Evolutionary conservation across 176 grass and related monocot species (phyloP), one percentile per base, ranked within the genome.

Genomic region (Hsuehochloa calcarea): DNA sequence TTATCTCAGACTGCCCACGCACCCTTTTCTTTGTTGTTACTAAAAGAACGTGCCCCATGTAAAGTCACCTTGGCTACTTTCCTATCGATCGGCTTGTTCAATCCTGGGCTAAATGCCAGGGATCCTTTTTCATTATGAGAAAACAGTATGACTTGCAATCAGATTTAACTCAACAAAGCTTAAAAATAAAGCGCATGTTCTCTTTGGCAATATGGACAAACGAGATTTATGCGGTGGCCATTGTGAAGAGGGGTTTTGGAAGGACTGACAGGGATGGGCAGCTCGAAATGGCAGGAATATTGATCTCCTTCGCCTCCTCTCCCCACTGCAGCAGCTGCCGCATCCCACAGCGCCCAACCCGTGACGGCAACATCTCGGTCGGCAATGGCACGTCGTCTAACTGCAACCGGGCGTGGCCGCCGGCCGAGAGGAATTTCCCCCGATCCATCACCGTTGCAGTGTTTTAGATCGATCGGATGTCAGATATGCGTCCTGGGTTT

Each of bases 261-360:
- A 35, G 72, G 34, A 76, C 72, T 29, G 72, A 76, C 72, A 40
- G 72, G 31, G 72, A 78, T 70, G 65, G 80, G 80, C 72, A 9
- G 65, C 72, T 20, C 54, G 19, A 82, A 77, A 61, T 20, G 65
- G 80, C 72, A 83, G 71, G 80, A n/a, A 29, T 40, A 25, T 7
- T 6, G n/a, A 40, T 50, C 64, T 23, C 79, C 52, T 88, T 82
- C 20, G 70, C 85, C 52, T 34, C 60, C 19, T 12, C 6, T 26
- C 22, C 14, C 45, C 8, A 5, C 3, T 22, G 49, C 38, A 4
- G 47, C 47, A 1, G 4, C 25, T 29, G 59, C 45, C 54, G 27
- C 29, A 3, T 5, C 27, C 20, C 11, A 31, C 52, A 31, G 0
- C 12, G 62, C 2, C 60, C 80, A n/a, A 22, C 69, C 79, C 15